A percentile compares a stretch with the other conserved stretches of the same genome.
Evolutionary conservation across 2,329 filamentous ascomycete genomes (phyloP).

Genomic region (Cladobotryum protrusum): DNA sequence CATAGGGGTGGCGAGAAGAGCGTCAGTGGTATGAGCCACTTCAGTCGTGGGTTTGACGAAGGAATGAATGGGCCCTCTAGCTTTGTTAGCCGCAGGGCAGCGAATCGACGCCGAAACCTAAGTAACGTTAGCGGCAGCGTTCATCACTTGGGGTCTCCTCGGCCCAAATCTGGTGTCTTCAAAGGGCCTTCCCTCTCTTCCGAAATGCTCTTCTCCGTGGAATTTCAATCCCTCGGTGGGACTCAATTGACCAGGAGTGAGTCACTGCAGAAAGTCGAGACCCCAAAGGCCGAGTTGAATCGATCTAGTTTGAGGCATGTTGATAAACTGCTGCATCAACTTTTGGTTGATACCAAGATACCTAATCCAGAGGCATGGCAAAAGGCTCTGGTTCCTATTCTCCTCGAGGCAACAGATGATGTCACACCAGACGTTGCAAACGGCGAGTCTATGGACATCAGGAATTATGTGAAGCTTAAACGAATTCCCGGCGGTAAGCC

Average conservation of each 20-base stretch:
- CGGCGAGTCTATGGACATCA: constrained; percentile 93
- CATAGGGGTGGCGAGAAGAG: constrained; percentile 69
- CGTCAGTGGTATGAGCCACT: constrained; percentile 62
- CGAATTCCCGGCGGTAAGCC: constrained; percentile 88
- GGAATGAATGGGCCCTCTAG: constrained; percentile 51
- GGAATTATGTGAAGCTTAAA: constrained; percentile 96
- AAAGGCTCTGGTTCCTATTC: constrained; percentile 80
- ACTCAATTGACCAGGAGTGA: constrained; percentile 66
- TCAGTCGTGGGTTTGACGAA: constrained; percentile 53
- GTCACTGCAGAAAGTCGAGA: constrained; percentile 69
- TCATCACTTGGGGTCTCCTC: constrained; percentile 66
- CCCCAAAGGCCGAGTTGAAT: constrained; percentile 77
- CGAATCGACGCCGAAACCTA: constrained; percentile 69
- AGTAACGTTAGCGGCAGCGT: constrained; percentile 71
- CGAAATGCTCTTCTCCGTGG: constrained; percentile 44
- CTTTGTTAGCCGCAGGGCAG: constrained; percentile 53
- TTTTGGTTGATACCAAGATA: constrained; percentile 71
- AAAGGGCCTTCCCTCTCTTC: constrained; percentile 49
- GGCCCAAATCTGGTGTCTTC: constrained; percentile 52
- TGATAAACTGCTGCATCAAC: constrained; percentile 73
- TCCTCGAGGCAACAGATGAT: constrained; percentile 86
- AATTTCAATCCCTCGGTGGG: constrained; percentile 37
- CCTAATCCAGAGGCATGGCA: constrained; percentile 76
- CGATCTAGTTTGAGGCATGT: constrained; percentile 84
- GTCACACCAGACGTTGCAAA: constrained; percentile 86